These are phyloP conservation scores for Pythium coloratum DNA, from an alignment of 352 stramenopile genomes.

Conservation along the genomic window DNA sequence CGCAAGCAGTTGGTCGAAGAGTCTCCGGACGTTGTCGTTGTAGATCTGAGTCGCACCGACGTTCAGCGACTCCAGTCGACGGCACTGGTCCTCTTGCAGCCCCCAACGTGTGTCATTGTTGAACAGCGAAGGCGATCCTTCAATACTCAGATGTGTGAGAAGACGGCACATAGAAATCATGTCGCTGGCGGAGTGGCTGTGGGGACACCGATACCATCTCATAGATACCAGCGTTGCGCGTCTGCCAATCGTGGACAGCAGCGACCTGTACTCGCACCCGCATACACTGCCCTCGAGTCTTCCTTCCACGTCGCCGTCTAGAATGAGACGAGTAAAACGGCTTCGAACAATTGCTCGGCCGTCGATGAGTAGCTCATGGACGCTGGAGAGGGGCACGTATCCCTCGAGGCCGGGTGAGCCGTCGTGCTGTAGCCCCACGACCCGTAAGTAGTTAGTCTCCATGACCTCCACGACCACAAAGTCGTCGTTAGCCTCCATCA, in stretches of 20 bases:
- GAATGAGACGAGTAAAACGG: slow-evolving; percentile 11
- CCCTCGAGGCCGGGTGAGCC: not conserved
- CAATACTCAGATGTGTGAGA: slow-evolving; percentile 7
- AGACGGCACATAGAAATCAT: not conserved
- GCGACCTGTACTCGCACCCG: slow-evolving; percentile 1
- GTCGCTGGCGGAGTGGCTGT: not conserved
- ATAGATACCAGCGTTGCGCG: slow-evolving; percentile 7
- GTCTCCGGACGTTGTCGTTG: not conserved
- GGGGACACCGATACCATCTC: slow-evolving; percentile 8
- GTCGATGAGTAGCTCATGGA: slow-evolving; percentile 7
- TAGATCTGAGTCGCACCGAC: slow-evolving; percentile 4
- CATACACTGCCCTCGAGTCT: not conserved
- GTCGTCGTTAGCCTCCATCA: not conserved
- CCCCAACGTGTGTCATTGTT: not conserved
- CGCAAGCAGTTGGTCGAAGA: slow-evolving; percentile 7
- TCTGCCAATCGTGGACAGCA: slow-evolving; percentile 1
- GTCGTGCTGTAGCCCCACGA: not conserved
- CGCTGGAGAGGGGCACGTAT: not conserved
- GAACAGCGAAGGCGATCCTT: slow-evolving; percentile 7
- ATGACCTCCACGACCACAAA: not conserved
- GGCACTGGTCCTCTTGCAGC: not conserved
- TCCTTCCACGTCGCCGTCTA: slow-evolving; percentile 14
- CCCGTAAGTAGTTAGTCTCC: not conserved
- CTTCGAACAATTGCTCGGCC: not conserved
- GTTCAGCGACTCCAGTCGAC: not conserved